phyloP scores from a whole-genome alignment of 176 grass and related monocot genomes.

The Calamus simplicifolius region DNA sequence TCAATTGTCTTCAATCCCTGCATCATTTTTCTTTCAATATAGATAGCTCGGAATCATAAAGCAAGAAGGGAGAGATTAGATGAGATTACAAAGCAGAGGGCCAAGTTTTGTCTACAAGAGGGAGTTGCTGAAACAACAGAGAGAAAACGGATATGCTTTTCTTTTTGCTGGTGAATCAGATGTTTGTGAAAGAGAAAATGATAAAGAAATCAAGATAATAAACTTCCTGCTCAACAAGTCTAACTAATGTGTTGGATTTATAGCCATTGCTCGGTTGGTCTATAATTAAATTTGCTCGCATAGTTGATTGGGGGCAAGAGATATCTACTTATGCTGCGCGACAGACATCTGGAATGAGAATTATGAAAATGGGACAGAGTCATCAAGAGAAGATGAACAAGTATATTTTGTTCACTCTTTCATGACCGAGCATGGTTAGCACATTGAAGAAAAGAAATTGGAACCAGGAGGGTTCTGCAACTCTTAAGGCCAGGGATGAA shows the following conservation, averaged over 20 bases:
- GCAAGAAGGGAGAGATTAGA: constrained; percentile 11
- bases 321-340: too few relatives aligned
- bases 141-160: neutral
- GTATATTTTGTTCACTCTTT: too few relatives aligned
- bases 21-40: neutral
- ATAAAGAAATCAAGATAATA: neutral
- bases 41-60: neutral
- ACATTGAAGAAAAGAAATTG: too few relatives aligned
- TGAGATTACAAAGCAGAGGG: neutral
- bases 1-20: neutral
- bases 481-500: too few relatives aligned
- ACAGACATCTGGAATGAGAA: too few relatives aligned
- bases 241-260: neutral
- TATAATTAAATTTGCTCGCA: too few relatives aligned
- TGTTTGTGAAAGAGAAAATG: neutral
- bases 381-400: too few relatives aligned
- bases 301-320: too few relatives aligned
- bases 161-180: neutral
- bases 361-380: too few relatives aligned
- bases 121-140: neutral
- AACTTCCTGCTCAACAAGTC: neutral
- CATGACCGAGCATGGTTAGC: too few relatives aligned
- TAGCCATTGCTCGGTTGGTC: neutral
- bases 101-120: neutral
- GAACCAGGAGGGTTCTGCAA: too few relatives aligned